Percentiles rank a stretch among this genome's conserved stretches.
Conservation (phyloP, 2,329 filamentous ascomycete species). For the Raffaelea ambrosiae region DNA sequence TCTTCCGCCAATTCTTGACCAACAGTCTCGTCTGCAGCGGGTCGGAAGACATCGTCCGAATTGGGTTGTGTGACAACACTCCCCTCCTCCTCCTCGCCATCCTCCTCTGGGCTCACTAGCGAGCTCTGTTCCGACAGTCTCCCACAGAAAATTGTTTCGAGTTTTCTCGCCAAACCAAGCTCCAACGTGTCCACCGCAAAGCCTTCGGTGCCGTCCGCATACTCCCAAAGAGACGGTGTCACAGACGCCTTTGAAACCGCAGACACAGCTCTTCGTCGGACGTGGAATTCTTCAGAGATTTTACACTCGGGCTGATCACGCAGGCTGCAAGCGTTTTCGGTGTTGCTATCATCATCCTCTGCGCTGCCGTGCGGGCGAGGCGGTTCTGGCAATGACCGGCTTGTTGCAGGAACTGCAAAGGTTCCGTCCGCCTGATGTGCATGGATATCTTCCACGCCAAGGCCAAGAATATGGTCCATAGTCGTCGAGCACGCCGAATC, state of each 20-base stretch:
- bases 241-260: slow-evolving; percentile 11
- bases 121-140: background rate
- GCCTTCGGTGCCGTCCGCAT: slow-evolving; percentile 5
- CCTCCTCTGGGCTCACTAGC: background rate
- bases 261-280: background rate
- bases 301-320: too few relatives aligned
- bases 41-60: background rate
- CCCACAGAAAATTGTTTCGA: slow-evolving; percentile 1
- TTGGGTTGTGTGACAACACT: too few relatives aligned
- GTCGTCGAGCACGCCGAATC: too few relatives aligned
- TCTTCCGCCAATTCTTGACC: background rate
- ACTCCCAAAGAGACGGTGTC: slow-evolving; percentile 7
- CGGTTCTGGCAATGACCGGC: too few relatives aligned
- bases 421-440: too few relatives aligned
- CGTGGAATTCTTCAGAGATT: too few relatives aligned
- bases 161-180: slow-evolving; percentile 1
- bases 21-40: background rate
- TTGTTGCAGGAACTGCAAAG: too few relatives aligned
- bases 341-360: background rate
- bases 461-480: too few relatives aligned
- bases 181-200: slow-evolving; percentile 3
- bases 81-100: background rate
- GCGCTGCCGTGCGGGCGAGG: background rate
- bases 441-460: too few relatives aligned
- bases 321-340: too few relatives aligned